Evolutionary conservation across 2,329 filamentous ascomycete species (phyloP), one percentile per base, ranked within the genome.

Genomic region (Neonectria hederae): DNA sequence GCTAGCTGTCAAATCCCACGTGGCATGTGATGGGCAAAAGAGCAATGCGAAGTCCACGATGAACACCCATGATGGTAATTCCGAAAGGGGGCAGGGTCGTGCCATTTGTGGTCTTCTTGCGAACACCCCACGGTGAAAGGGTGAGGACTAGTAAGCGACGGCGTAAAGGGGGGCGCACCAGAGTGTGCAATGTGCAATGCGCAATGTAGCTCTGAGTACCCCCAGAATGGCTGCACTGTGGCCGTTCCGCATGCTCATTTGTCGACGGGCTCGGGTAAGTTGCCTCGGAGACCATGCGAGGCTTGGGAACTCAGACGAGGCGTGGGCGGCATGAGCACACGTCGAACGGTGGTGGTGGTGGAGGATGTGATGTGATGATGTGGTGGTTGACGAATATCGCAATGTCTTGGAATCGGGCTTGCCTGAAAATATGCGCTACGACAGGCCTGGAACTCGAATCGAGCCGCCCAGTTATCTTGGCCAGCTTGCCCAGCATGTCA

Each of bases 161-260:
- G 65, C 63, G 68, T 58, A 28, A 59, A 22, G 26, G 14, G 19
- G 43, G 10, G 45, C 17, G 38, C 38, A 40, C 38, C 38, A 19
- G 26, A 19, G 28, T 14, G 24, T 11, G 24, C 17, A 40, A 72
- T 54, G 71, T 73, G 14, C 38, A 19, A 52, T 4, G 48, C 2
- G 24, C 26, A 21, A 72, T 54, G 71, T 73, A 73, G 68, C 62
- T 48, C 52, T 56, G 62, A 63, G 69, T 73, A 73, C 55, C 66
- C 62, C 5, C 40, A 65, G 65, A 64, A 65, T 64, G 46, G 58
- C 64, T 71, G 69, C 71, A 73, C 71, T 73, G 71, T 73, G 71
- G 54, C 19, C 43, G 53, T 48, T 24, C 54, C 10, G 68, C 13
- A 42, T 45, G 57, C 65, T 69, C 60, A 73, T 72, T 73, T 71